These are phyloP conservation scores for Aureobasidium subglaciale DNA, from an alignment of 2,329 filamentous ascomycete genomes.

Conservation along the genomic window DNA sequence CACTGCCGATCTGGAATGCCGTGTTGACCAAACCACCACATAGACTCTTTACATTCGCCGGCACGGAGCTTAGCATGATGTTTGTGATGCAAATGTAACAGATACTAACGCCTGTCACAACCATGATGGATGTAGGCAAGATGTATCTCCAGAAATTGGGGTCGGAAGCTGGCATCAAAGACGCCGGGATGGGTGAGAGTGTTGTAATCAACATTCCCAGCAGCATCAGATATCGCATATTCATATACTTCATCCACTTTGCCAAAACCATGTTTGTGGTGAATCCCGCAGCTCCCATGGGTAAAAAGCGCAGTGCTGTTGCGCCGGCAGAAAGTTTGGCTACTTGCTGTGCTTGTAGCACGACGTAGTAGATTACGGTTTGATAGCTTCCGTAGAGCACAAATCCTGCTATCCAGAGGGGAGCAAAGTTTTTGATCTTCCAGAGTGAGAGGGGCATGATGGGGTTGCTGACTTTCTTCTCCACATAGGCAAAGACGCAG, in stretches of 20 bases:
- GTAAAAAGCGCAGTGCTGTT: slow-evolving; percentile 36
- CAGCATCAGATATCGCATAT: slow-evolving; percentile 33
- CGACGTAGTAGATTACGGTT: slow-evolving; percentile 38
- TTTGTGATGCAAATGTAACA: slow-evolving; percentile 39
- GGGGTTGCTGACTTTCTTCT: slow-evolving; percentile 39
- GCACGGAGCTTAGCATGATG: slow-evolving; percentile 34
- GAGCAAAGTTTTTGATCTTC: slow-evolving; percentile 41
- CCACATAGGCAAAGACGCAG: slow-evolving; percentile 32
- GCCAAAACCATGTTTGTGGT: slow-evolving; percentile 20
- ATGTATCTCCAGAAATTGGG: slow-evolving; percentile 32
- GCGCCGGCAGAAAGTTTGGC: slow-evolving; percentile 33
- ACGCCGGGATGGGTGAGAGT: slow-evolving; percentile 32
- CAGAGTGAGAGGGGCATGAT: slow-evolving; percentile 42
- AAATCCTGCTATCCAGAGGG: slow-evolving; percentile 40
- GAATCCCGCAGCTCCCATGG: slow-evolving; percentile 33
- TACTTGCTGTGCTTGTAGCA: slow-evolving; percentile 36
- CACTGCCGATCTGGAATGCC: slow-evolving; percentile 38
- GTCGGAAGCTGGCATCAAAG: slow-evolving; percentile 20
- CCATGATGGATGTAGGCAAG: slow-evolving; percentile 34
- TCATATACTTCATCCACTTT: slow-evolving; percentile 33
- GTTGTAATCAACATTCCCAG: slow-evolving; percentile 31
- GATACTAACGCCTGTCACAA: slow-evolving; percentile 35
- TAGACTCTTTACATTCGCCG: slow-evolving; percentile 35
- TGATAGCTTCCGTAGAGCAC: slow-evolving; percentile 39
- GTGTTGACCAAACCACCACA: slow-evolving; percentile 40